These are phyloP conservation scores for Plasmodiophora brassicae DNA, from an alignment of 208 protist species.

Conservation along the genomic window DNA sequence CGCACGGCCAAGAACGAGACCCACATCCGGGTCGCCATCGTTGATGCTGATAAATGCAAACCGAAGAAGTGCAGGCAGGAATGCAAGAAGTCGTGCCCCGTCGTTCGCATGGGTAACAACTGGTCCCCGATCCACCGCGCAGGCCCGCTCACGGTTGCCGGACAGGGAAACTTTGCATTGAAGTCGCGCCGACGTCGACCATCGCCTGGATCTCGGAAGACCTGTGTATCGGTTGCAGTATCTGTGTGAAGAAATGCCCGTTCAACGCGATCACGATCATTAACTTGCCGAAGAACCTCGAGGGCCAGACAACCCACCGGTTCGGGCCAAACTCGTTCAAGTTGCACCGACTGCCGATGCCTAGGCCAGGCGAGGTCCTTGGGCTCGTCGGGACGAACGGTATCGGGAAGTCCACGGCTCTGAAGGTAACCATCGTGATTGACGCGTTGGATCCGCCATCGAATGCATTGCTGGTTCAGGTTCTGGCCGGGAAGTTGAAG, in stretches of 20 bases:
- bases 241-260: slow-evolving; percentile 99
- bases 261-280: slow-evolving; percentile 99
- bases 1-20: slow-evolving; percentile 33
- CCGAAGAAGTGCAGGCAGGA: slow-evolving; percentile 97
- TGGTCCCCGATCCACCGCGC: background rate
- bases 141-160: background rate
- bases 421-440: slow-evolving; percentile 73
- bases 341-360: slow-evolving; percentile 94
- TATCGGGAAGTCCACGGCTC: slow-evolving; percentile 99
- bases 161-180: slow-evolving; percentile 97
- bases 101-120: slow-evolving; percentile 78
- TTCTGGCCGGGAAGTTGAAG: slow-evolving; percentile 94
- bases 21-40: slow-evolving; percentile 97
- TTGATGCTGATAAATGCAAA: slow-evolving; percentile 96
- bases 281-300: slow-evolving; percentile 97
- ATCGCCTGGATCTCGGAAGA: slow-evolving; percentile 90
- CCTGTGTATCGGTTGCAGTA: slow-evolving; percentile 99
- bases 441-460: background rate
- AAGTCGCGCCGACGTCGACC: slow-evolving; percentile 86
- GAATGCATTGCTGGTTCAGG: slow-evolving; percentile 48
- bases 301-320: slow-evolving; percentile 93
- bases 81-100: slow-evolving; percentile 96
- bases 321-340: slow-evolving; percentile 99
- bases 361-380: slow-evolving; percentile 95
- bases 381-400: slow-evolving; percentile 99